These are phyloP conservation scores for Candida smagusa DNA, from an alignment of 1,139 yeast genomes.

Conservation along the genomic window DNA sequence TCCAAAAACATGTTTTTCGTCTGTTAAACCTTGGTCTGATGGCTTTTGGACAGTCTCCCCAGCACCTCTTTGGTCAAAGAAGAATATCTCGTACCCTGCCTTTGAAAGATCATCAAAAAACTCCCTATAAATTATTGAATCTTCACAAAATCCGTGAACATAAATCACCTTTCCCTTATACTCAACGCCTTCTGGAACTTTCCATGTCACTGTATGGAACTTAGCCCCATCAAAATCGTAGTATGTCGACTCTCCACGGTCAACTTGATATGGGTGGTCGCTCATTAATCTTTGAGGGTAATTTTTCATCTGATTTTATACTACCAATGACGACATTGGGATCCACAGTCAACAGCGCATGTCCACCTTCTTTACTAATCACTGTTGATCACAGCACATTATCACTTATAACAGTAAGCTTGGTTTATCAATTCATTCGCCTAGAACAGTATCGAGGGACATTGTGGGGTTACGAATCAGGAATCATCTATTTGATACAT, in stretches of 20 bases:
- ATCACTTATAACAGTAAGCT: too few species aligned
- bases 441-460: too few species aligned
- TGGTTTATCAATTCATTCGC: too few species aligned
- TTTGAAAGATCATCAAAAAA: slow-evolving; percentile 56
- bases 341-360: too few species aligned
- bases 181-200: slow-evolving; percentile 29
- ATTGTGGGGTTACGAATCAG: too few species aligned
- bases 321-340: too few species aligned
- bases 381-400: too few species aligned
- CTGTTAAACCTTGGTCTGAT: slow-evolving; percentile 54
- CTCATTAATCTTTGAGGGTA: not conserved
- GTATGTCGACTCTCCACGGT: slow-evolving; percentile 17
- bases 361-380: too few species aligned
- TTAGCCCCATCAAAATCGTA: slow-evolving; percentile 35
- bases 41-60: slow-evolving; percentile 71
- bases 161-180: slow-evolving; percentile 57
- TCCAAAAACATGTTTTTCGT: slow-evolving; percentile 58
- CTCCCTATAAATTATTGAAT: slow-evolving; percentile 50
- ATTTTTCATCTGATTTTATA: too few species aligned
- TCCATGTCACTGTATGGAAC: slow-evolving; percentile 39
- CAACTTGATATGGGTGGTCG: slow-evolving; percentile 32
- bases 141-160: slow-evolving; percentile 85
- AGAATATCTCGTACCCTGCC: slow-evolving; percentile 69
- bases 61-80: slow-evolving; percentile 86
- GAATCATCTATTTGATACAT: too few species aligned